Evolutionary conservation across 2,329 filamentous ascomycete species (phyloP).

Genomic region (Helicocarpus griseus): DNA sequence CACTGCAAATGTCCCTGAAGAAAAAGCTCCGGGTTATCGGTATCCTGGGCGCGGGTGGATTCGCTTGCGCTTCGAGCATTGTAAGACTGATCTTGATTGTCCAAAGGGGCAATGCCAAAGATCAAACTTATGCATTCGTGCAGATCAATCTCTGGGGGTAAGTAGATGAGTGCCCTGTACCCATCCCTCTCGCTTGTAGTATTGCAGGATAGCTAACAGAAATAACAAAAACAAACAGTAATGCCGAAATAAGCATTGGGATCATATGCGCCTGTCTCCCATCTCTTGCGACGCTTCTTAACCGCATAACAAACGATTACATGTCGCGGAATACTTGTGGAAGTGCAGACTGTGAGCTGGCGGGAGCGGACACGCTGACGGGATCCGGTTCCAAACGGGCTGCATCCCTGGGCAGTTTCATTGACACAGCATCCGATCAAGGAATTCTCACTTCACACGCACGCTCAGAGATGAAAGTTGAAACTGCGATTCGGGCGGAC

Average conservation of each 20-base stretch:
- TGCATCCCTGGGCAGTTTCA: neutral
- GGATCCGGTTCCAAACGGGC: neutral
- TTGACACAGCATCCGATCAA: constrained; percentile 17
- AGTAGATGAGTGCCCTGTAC: constrained; percentile 17
- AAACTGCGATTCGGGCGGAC: constrained; percentile 19
- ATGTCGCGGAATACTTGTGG: constrained; percentile 13
- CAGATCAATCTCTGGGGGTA: constrained; percentile 24
- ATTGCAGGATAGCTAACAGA: too few relatives aligned
- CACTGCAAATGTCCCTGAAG: constrained; percentile 35
- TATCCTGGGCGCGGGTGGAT: constrained; percentile 41
- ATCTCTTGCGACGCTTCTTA: constrained; percentile 26
- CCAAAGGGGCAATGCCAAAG: constrained; percentile 15
- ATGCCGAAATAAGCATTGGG: constrained; percentile 32
- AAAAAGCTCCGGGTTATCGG: constrained; percentile 39
- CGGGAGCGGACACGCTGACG: neutral
- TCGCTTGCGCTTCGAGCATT: constrained; percentile 21
- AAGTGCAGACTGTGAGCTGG: constrained; percentile 2
- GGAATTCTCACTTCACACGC: constrained; percentile 19
- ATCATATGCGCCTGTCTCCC: constrained; percentile 34
- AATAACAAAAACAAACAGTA: constrained; percentile 22
- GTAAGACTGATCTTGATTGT: constrained; percentile 20
- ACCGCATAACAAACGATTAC: constrained; percentile 24
- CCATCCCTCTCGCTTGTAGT: constrained; percentile 19
- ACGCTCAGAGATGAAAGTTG: constrained; percentile 19
- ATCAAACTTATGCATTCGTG: constrained; percentile 20